Conservation (phyloP, 2,329 filamentous ascomycete genomes). For the Talaromyces sp. region DNA sequence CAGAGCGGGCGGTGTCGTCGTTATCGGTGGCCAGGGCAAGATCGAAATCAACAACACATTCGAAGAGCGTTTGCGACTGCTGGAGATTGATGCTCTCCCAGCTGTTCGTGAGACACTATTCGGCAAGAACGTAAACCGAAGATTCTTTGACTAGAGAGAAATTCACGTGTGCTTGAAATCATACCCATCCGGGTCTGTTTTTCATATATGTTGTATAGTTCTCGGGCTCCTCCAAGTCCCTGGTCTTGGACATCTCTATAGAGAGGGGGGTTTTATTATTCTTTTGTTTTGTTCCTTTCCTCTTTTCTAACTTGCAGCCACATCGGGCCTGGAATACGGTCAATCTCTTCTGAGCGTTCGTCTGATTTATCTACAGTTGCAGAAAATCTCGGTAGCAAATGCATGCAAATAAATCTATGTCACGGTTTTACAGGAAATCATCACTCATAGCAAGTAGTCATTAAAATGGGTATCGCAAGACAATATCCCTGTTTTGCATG, state of each 20-base stretch:
- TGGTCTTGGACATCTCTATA: conserved; percentile 20
- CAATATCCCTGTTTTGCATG: neutral
- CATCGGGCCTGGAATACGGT: conserved; percentile 20
- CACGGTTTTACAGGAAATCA: conserved; percentile 10
- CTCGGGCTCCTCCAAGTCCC: conserved; percentile 16
- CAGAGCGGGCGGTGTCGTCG: conserved; percentile 80
- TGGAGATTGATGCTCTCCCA: conserved; percentile 83
- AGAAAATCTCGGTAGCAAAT: conserved; percentile 16
- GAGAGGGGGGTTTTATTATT: conserved; percentile 18
- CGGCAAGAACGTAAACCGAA: conserved; percentile 92
- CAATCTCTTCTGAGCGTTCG: conserved; percentile 24
- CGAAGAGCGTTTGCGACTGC: conserved; percentile 82
- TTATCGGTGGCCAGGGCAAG: conserved; percentile 83
- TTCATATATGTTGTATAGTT: conserved; percentile 28
- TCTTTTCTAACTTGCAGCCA: conserved; percentile 18
- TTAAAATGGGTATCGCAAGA: neutral
- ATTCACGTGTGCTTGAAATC: neutral
- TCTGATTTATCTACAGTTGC: conserved; percentile 14
- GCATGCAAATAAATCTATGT: conserved; percentile 9
- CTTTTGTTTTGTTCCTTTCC: conserved; percentile 6
- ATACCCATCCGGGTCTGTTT: neutral
- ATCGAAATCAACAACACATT: conserved; percentile 99
- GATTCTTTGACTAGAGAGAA: conserved; percentile 77
- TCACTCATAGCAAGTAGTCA: conserved; percentile 16
- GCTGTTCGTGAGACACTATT: conserved; percentile 84